Conservation (phyloP, 768 basidiomycete species). For the Boletus rubroflammeus region DNA sequence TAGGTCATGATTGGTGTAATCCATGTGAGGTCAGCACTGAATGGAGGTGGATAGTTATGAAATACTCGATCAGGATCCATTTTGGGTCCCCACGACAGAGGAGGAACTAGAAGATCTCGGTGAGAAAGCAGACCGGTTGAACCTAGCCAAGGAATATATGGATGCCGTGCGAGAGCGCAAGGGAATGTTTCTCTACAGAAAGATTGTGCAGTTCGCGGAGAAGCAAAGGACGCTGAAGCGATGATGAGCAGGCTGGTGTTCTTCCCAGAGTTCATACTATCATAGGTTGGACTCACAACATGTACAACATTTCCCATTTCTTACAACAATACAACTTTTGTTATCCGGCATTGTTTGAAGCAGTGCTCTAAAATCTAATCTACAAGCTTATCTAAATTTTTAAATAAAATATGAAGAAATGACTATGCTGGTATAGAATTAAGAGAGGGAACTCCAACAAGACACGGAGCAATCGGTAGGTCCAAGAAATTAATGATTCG, state of each 20-base stretch:
- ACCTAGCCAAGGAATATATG: constrained; percentile 93
- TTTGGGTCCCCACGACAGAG: constrained; percentile 97
- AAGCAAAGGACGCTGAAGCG: constrained; percentile 89
- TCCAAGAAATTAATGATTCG: neutral
- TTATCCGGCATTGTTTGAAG: neutral
- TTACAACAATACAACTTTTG: neutral
- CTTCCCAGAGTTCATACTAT: no score
- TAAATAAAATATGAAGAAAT: neutral
- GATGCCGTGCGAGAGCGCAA: constrained; percentile 88
- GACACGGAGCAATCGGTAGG: neutral
- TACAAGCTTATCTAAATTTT: no score
- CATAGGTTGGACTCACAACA: no score
- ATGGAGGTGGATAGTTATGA: constrained; percentile 62
- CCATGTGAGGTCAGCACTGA: constrained; percentile 11
- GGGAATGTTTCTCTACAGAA: constrained; percentile 92
- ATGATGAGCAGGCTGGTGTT: constrained; percentile 26
- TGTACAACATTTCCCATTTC: neutral
- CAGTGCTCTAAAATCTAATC: neutral
- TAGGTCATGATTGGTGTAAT: constrained; percentile 34
- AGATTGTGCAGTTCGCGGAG: constrained; percentile 94
- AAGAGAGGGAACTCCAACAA: no score
- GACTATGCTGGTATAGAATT: neutral
- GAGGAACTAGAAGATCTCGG: constrained; percentile 97
- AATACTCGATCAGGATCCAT: constrained; percentile 89
- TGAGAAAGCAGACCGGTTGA: constrained; percentile 89